Percentiles rank a stretch among this genome's conserved stretches.
phyloP scores from a whole-genome alignment of 2,329 filamentous ascomycete species.

The Metarhizium brunneum region DNA sequence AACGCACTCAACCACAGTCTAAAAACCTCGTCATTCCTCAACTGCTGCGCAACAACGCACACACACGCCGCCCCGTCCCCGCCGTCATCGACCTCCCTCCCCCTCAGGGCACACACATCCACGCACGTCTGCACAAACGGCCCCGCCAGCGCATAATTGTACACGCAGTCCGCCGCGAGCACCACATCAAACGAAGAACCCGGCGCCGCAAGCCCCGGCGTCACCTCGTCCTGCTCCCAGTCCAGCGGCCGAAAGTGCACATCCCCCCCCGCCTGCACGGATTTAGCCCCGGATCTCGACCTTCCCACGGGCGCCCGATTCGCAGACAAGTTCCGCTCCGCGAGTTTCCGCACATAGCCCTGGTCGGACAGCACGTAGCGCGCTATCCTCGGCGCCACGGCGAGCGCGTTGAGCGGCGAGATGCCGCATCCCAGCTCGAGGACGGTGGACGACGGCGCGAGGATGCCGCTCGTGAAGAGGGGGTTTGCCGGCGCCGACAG shows the following conservation, averaged over 20 bases:
- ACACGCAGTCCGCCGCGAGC: constrained; percentile 88
- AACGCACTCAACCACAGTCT: constrained; percentile 71
- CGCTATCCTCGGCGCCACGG: constrained; percentile 50
- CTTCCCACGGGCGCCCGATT: constrained; percentile 35
- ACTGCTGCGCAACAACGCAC: constrained; percentile 80
- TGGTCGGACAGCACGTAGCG: constrained; percentile 82
- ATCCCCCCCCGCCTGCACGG: constrained; percentile 36
- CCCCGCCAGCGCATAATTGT: constrained; percentile 77
- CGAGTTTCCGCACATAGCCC: constrained; percentile 66
- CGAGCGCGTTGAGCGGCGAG: constrained; percentile 66
- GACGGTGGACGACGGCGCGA: constrained; percentile 47
- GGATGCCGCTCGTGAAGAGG: constrained; percentile 42
- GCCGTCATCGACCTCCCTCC: constrained; percentile 7
- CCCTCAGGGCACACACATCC: constrained; percentile 58
- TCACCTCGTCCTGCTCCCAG: constrained; percentile 66
- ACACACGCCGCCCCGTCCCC: constrained; percentile 43
- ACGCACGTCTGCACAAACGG: constrained; percentile 76
- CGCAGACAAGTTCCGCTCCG: constrained; percentile 66
- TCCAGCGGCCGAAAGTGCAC: constrained; percentile 59
- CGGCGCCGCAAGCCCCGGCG: constrained; percentile 26
- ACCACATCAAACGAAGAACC: constrained; percentile 56
- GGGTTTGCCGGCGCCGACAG: constrained; percentile 54
- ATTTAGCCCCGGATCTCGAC: not conserved
- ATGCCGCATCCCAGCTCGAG: constrained; percentile 87
- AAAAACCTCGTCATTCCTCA: constrained; percentile 78